phyloP scores from a whole-genome alignment of 2,329 filamentous ascomycete species.

The Ceratocystis albifundus region DNA sequence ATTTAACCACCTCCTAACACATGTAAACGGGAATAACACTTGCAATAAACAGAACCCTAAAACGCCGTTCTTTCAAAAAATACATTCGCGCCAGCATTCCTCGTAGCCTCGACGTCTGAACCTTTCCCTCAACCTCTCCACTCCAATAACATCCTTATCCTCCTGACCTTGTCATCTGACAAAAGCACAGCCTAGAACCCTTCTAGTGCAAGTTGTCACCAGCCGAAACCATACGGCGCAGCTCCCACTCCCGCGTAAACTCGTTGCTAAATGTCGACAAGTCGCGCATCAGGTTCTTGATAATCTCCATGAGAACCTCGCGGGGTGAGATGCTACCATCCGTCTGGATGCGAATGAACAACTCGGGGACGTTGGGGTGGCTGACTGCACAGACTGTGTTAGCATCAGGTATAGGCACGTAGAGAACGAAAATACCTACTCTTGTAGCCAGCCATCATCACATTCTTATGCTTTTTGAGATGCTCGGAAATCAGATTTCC shows the following conservation, averaged over 20 bases:
- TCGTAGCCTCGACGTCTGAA: neutral
- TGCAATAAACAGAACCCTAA: slow-evolving; percentile 10
- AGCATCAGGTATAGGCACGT: neutral
- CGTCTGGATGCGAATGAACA: slow-evolving; percentile 74
- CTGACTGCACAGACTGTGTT: slow-evolving; percentile 33
- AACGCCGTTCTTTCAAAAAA: slow-evolving; percentile 13
- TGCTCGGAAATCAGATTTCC: slow-evolving; percentile 81
- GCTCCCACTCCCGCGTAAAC: slow-evolving; percentile 84
- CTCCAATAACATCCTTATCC: neutral
- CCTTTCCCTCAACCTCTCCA: neutral
- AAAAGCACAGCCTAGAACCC: neutral
- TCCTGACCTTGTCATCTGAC: neutral
- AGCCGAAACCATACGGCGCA: slow-evolving; percentile 70
- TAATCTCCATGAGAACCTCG: slow-evolving; percentile 70
- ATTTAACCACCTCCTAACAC: neutral
- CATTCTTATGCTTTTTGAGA: slow-evolving; percentile 70
- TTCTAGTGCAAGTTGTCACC: slow-evolving; percentile 35
- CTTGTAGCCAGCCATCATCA: slow-evolving; percentile 88
- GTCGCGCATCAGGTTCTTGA: slow-evolving; percentile 70
- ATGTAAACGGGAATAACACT: neutral
- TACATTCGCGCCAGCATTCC: neutral
- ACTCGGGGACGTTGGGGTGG: slow-evolving; percentile 50
- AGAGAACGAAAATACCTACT: slow-evolving; percentile 37
- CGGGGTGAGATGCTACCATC: slow-evolving; percentile 82
- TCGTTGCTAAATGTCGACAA: slow-evolving; percentile 70